Evolutionary conservation across 2,329 filamentous ascomycete species (phyloP).

Genomic region (Colletotrichum orchidophilum): DNA sequence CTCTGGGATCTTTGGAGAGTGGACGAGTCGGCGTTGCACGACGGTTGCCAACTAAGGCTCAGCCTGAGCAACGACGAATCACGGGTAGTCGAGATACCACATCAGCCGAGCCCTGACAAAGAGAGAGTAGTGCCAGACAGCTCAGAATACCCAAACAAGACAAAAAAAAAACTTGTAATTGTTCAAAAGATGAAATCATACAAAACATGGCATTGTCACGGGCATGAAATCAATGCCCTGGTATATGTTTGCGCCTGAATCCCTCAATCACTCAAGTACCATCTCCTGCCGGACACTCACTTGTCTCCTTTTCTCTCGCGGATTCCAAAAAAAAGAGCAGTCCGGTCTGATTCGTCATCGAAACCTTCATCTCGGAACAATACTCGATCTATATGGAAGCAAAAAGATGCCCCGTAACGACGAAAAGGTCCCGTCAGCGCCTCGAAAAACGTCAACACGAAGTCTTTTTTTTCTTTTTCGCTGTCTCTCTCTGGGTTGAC

Average conservation of each 20-base stretch:
- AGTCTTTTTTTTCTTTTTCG: no score
- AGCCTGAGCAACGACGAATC: neutral
- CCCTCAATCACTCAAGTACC: neutral
- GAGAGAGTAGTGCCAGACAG: neutral
- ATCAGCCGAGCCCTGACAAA: neutral
- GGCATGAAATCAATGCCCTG: constrained; percentile 13
- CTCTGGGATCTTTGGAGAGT: neutral
- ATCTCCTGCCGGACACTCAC: neutral
- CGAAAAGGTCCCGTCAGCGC: no score
- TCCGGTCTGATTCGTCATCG: neutral
- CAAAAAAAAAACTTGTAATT: neutral
- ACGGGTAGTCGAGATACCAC: neutral
- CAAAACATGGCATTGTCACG: neutral
- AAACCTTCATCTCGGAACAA: neutral
- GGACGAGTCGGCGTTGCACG: neutral
- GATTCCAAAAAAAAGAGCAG: neutral
- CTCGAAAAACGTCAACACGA: no score
- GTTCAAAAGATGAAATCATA: neutral
- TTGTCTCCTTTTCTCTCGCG: no score
- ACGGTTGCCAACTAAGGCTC: neutral
- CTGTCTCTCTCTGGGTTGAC: neutral
- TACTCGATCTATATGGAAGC: neutral
- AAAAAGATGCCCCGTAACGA: no score
- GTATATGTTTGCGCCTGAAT: constrained; percentile 24
- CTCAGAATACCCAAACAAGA: neutral